Conservation (phyloP, 768 basidiomycete species). For the Tephrocybe sp. region DNA sequence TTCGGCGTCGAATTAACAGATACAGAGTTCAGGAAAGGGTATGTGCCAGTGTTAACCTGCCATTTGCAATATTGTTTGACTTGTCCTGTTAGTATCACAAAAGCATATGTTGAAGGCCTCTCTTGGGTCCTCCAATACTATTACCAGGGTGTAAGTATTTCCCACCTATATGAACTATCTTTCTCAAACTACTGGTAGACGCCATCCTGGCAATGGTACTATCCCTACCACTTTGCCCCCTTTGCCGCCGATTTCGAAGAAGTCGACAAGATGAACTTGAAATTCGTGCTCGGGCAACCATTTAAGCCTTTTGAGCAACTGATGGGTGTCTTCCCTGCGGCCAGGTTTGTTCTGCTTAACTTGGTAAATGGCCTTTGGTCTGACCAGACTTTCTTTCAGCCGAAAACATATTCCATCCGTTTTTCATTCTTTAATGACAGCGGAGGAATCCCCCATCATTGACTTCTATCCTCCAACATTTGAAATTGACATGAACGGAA, state of each 20-base stretch:
- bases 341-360: slow-evolving; percentile 53
- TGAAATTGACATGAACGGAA: slow-evolving; percentile 99
- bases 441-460: slow-evolving; percentile 86
- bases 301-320: slow-evolving; percentile 98
- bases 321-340: slow-evolving; percentile 97
- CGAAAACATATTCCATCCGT: slow-evolving; percentile 83
- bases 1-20: slow-evolving; percentile 80
- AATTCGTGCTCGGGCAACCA: slow-evolving; percentile 78
- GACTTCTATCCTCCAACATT: slow-evolving; percentile 95
- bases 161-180: not conserved
- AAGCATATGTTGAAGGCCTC: slow-evolving; percentile 89
- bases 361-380: slow-evolving; percentile 1
- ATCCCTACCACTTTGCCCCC: slow-evolving; percentile 97
- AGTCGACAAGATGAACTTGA: slow-evolving; percentile 74
- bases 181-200: slow-evolving; percentile 42
- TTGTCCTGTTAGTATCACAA: slow-evolving; percentile 58
- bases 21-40: slow-evolving; percentile 72
- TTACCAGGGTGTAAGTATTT: slow-evolving; percentile 84
- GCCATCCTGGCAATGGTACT: slow-evolving; percentile 99
- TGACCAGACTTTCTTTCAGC: slow-evolving; percentile 37
- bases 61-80: not conserved
- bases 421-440: slow-evolving; percentile 87
- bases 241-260: slow-evolving; percentile 94
- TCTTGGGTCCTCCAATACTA: slow-evolving; percentile 97
- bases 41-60: slow-evolving; percentile 23